Evolutionary conservation across 2,329 filamentous ascomycete species (phyloP), one percentile per base, ranked within the genome.

Genomic region (Epichloe festucae): DNA sequence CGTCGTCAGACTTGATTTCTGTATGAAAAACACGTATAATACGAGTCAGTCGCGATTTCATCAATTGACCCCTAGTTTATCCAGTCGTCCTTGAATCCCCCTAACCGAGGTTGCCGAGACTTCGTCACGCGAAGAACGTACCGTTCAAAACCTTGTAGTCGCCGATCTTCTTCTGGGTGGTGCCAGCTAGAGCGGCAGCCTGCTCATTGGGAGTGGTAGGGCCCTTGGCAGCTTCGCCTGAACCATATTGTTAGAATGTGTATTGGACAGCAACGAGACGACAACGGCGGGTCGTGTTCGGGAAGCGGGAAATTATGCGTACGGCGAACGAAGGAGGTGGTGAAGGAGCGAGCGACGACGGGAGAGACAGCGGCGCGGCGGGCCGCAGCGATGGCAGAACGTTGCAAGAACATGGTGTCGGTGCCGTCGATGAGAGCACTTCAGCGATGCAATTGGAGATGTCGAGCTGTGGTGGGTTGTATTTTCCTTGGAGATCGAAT

Each of bases 1-100:
- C 93, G n/a, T 81, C 78, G 60, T 85, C 79, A 58, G 67, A 73
- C 75, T 85, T 85, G 74, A 98, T 80, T 63, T 97, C 93, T 98
- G 70, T 59, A 55, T 15, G 48, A 43, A 44, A 21, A 52, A 39
- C 53, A 38, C 41, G 41, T 55, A 51, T 27, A 3, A 27, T 27
- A 8, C 23, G 23, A 27, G 55, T 60, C 56, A 63, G 59, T 53
- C 53, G 38, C 48, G 14, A 31, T 3, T 19, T 34, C 39, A 12
- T 23, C 41, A 45, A 49, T 41, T 45, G 23, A 46, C 51, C n/a
- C 35, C 40, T 40, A 23, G 14, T 15, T 40, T 36, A 19, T n/a
- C 15, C 50, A 38, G 45, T 40, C 31, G 45, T 15, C 10, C 17
- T 27, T 35, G 14, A 34, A 42, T 43, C 8, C 39, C 23, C 35